A percentile compares a stretch with the other conserved stretches of the same genome.
Conservation (phyloP, 2,329 filamentous ascomycete genomes). For the Colletotrichum spinosum region DNA sequence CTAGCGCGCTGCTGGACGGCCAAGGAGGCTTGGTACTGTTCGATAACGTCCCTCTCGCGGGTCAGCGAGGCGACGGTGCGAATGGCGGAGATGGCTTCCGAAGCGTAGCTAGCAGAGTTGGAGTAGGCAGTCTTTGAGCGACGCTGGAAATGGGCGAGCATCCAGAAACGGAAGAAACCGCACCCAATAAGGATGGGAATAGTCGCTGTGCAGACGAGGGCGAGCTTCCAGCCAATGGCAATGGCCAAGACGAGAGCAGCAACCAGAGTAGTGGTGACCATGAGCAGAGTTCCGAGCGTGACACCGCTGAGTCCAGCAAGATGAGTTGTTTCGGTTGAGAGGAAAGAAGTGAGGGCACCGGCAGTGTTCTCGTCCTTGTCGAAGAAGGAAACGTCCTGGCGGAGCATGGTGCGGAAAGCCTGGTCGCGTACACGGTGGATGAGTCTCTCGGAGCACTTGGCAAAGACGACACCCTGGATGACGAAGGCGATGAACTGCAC, state of each 20-base stretch:
- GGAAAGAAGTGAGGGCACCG: conserved; percentile 87
- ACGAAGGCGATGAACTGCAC: conserved; percentile 77
- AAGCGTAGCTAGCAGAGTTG: conserved; percentile 85
- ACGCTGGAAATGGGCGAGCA: conserved; percentile 82
- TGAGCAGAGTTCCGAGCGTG: conserved; percentile 87
- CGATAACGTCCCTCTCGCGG: conserved; percentile 83
- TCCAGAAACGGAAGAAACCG: conserved; percentile 89
- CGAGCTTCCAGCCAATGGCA: conserved; percentile 88
- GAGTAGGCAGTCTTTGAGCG: conserved; percentile 85
- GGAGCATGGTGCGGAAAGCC: conserved; percentile 88
- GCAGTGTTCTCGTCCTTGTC: conserved; percentile 90
- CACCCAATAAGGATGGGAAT: conserved; percentile 83
- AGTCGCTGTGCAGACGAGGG: conserved; percentile 82
- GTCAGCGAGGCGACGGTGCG: conserved; percentile 93
- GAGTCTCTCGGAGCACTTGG: conserved; percentile 86
- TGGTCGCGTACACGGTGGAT: conserved; percentile 84
- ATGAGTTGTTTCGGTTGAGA: conserved; percentile 90
- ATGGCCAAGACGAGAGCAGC: conserved; percentile 77
- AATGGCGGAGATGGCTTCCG: conserved; percentile 93
- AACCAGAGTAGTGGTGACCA: conserved; percentile 83
- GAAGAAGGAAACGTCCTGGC: conserved; percentile 94
- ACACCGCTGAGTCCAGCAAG: conserved; percentile 88
- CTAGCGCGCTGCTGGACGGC: conserved; percentile 75
- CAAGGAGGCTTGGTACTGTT: conserved; percentile 76
- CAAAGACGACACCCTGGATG: conserved; percentile 79